A percentile compares a stretch with the other conserved stretches of the same genome.
Conservation (phyloP, 768 basidiomycete genomes). For the Lyophyllum shimeji region DNA sequence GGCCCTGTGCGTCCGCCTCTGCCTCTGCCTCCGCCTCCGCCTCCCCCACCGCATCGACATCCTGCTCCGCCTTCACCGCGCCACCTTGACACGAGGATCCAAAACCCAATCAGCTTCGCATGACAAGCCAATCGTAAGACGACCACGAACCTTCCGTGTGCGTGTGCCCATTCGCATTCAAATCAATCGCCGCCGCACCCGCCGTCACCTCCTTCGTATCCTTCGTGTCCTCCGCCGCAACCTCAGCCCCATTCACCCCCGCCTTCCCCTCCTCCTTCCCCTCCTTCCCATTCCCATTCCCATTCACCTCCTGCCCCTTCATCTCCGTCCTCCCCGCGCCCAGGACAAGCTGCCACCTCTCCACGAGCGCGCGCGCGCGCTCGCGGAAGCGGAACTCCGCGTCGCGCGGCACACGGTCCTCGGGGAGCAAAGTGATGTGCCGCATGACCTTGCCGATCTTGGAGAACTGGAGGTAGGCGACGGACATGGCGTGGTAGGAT, state of each 20-base stretch:
- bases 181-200: not conserved
- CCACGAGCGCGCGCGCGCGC: slow-evolving; percentile 60
- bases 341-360: slow-evolving; percentile 56
- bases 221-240: not conserved
- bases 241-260: not conserved
- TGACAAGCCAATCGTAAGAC: no score
- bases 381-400: slow-evolving; percentile 56
- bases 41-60: not conserved
- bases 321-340: slow-evolving; percentile 12
- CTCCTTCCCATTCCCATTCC: not conserved
- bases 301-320: not conserved
- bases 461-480: slow-evolving; percentile 72
- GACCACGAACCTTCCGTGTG: not conserved
- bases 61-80: not conserved
- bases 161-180: slow-evolving; percentile 1
- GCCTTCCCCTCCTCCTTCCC: not conserved
- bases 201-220: not conserved
- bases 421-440: slow-evolving; percentile 57
- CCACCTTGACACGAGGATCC: not conserved
- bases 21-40: not conserved
- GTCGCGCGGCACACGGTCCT: slow-evolving; percentile 55
- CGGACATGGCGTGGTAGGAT: slow-evolving; percentile 64
- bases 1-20: not conserved
- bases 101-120: not conserved
- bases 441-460: slow-evolving; percentile 82